Percentiles rank a stretch among this genome's conserved stretches.
Conservation (phyloP, 2,329 filamentous ascomycete species). For the Meredithiella fracta region DNA sequence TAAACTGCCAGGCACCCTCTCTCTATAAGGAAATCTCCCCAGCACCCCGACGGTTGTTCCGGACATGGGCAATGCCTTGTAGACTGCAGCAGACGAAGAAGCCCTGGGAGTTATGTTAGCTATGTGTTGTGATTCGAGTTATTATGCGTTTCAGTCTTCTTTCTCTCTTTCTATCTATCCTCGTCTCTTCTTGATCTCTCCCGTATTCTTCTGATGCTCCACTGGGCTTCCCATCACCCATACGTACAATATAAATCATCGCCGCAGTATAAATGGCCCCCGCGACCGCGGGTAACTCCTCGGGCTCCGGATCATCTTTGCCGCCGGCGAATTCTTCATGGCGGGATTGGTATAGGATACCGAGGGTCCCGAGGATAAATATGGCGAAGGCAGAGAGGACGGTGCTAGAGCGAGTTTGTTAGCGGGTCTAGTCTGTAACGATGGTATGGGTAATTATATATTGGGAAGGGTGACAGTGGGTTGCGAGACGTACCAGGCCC, state of each 20-base stretch:
- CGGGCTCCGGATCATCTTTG: slow-evolving; percentile 48
- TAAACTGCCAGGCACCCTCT: too few species aligned
- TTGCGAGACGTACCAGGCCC: slow-evolving; percentile 59
- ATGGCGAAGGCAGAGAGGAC: slow-evolving; percentile 51
- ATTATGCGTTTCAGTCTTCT: neutral
- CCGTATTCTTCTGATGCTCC: neutral
- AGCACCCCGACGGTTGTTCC: slow-evolving; percentile 44
- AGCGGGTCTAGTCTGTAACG: neutral
- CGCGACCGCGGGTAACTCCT: slow-evolving; percentile 62
- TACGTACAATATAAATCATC: slow-evolving; percentile 75
- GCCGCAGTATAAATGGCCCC: slow-evolving; percentile 77
- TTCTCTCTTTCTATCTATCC: neutral
- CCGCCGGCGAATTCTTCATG: slow-evolving; percentile 75
- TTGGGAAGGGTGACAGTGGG: neutral
- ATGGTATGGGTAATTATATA: neutral
- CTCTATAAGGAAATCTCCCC: slow-evolving; percentile 2
- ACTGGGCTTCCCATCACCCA: too few species aligned
- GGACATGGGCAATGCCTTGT: slow-evolving; percentile 72
- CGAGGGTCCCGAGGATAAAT: slow-evolving; percentile 45
- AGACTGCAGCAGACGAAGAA: slow-evolving; percentile 87
- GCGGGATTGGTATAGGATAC: slow-evolving; percentile 58
- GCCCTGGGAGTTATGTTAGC: slow-evolving; percentile 32
- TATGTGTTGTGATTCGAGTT: too few species aligned
- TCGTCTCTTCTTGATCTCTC: neutral
- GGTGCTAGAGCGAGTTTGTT: slow-evolving; percentile 38